phyloP scores from a whole-genome alignment of 2,329 filamentous ascomycete genomes.

The Aureobasidium sp. region DNA sequence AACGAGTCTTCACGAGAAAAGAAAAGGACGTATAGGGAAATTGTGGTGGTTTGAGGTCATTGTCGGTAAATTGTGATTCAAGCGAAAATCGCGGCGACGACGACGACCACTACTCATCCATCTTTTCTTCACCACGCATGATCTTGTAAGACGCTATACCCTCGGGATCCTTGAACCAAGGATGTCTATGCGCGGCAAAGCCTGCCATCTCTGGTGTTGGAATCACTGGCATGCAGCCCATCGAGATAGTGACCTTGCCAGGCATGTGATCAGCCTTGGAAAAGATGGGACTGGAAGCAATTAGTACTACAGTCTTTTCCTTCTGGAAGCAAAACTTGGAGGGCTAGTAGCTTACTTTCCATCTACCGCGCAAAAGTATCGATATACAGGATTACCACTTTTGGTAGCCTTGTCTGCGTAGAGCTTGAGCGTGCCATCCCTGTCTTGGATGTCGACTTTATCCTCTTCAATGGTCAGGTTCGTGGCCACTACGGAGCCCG shows the following conservation, averaged over 20 bases:
- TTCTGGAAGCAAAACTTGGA: too few species aligned
- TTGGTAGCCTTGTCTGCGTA: constrained; percentile 40
- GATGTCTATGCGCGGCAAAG: constrained; percentile 39
- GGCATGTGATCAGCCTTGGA: constrained; percentile 26
- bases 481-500: constrained; percentile 37
- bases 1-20: not conserved
- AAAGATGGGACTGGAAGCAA: constrained; percentile 38
- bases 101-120: not conserved
- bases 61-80: not conserved
- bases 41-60: not conserved
- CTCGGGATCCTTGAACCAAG: constrained; percentile 37
- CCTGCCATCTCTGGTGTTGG: constrained; percentile 40
- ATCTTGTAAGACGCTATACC: constrained; percentile 35
- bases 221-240: constrained; percentile 45
- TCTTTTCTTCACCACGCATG: not conserved
- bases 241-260: constrained; percentile 43
- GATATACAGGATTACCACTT: constrained; percentile 40
- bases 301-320: not conserved
- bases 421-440: constrained; percentile 38
- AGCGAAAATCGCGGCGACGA: not conserved
- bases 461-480: constrained; percentile 38
- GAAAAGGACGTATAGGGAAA: not conserved
- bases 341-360: constrained; percentile 34
- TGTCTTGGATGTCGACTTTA: constrained; percentile 41
- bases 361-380: constrained; percentile 42